Evolutionary conservation across 768 basidiomycete species (phyloP), one percentile per base, ranked within the genome.

Genomic region (Rhodotorula toruloides): DNA sequence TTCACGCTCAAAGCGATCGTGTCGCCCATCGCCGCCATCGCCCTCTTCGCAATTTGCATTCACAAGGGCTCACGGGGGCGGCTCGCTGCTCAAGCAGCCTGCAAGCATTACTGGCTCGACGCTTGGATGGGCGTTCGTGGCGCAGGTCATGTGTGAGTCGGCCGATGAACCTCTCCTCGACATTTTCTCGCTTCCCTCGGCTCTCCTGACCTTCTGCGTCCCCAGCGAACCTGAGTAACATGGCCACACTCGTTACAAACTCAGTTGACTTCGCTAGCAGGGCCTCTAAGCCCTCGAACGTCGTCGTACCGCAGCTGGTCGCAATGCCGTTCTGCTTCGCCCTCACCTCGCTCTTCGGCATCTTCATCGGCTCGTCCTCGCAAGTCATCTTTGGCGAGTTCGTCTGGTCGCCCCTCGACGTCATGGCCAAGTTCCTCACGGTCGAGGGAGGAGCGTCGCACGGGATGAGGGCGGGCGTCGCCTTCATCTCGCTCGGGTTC

Each of bases 1-100:
- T 91, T 91, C 81, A 86, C 86, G 8, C 73, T 86, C 72, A 91
- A 91, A 76, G 85, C 87, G 7, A 80, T 88, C 68, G 80, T 90
- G 42, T 84, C 84, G 6, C 88, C 88, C 2, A 81, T 81, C 50
- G 87, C 86, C 19, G 87, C 85, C 40, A 81, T 87, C 58, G 80
- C 81, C 5, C 89, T 88, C 79, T 86, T 89, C 78, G 49, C 71
- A 68, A 88, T 89, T 87, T 85, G 85, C 68, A 85, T 90, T 73
- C 81, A 84, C 55, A 87, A 86, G 72, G n/a, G 88, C 88, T 0
- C 83, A 84, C 57, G 89, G 89, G 39, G 84, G 89, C 12, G 88
- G 88, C 0, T 86, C 87, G 25, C 85, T 90, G 67, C 79, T 91
- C 58, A 82, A 80, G 46, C 86, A 86, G 65, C 84, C 86, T 21